Base-by-base conservation (phyloP, 108 stramenopile genomes). In the Schizochytrium sp. region DNA sequence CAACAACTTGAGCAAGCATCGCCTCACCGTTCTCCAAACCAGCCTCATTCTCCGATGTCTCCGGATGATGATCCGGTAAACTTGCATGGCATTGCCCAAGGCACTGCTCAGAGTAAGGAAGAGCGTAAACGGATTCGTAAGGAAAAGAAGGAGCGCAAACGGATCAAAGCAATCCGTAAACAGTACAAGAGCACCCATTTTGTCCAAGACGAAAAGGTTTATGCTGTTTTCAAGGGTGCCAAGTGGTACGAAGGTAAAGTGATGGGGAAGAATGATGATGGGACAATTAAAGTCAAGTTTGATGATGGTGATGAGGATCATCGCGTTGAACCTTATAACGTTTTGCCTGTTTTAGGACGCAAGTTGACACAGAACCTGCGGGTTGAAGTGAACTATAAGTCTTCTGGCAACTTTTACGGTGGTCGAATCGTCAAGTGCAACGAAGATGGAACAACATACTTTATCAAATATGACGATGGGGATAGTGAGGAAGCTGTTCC, bases 231-330 rank as follows among this genome's bases (percentile, higher is more conserved):
- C 55, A 45, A 87, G 38, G 41, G 58, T 55, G 87, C 38, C 87
- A 8, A 28, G n/a, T 89, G 72, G 72, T 89, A 57, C 72, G 41
- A 40, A 4, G 89, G 89, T 44, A 58, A 40, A 8, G 72, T 89
- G 4, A 46, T 15, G 41, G n/a, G 76, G 56, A 13, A 73, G 72
- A 58, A 89, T 73, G 19, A 15, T 3, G 56, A 72, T 59, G 89
- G 89, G 12, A 73, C 89, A 3, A 53, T 40, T 28, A 7, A 57
- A 7, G 60, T 89, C 72, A 28, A 17, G 55, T 89, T 73, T 46
- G 89, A 89, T 50, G 89, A 89, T 73, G 89, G 89, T 4, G 89
- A 89, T 49, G 46, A 17, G 3, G 89, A 89, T 42, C 50, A 83
- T 17, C 47, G 55, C 76, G 53, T 55, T 10, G 50, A 83, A 13